Evolutionary conservation across 1,284 basidiomycete genomes (phyloP).

Genomic region (Ceratobasidium sp.): DNA sequence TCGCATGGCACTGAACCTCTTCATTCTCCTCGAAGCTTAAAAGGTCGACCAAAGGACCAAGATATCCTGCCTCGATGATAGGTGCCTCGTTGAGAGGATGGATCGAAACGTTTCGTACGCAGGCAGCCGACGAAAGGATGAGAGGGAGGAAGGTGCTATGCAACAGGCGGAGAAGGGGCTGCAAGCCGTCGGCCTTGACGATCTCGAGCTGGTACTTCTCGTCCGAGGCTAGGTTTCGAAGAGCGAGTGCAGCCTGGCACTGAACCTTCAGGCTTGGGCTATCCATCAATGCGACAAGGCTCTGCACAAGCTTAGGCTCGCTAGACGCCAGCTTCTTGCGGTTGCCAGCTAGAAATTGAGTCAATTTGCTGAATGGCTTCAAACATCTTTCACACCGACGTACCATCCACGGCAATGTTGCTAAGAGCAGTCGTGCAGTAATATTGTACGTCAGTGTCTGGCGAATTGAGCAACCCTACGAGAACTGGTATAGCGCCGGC

Average conservation of each 20-base stretch:
- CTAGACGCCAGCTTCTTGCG: conserved; percentile 95
- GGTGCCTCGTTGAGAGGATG: conserved; percentile 99
- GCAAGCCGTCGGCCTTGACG: conserved; percentile 94
- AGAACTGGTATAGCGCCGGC: conserved; percentile 98
- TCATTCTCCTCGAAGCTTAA: conserved; percentile 99
- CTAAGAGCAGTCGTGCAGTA: conserved; percentile 99
- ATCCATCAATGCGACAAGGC: conserved; percentile 96
- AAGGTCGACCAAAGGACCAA: conserved; percentile 95
- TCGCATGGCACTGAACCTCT: conserved; percentile 99
- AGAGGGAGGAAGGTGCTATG: conserved; percentile 99
- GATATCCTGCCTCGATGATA: conserved; percentile 98
- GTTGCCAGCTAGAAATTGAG: conserved; percentile 70
- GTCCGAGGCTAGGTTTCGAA: conserved; percentile 97
- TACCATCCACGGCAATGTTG: conserved; percentile 97
- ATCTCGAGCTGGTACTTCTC: conserved; percentile 99
- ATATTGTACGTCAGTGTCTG: conserved; percentile 99
- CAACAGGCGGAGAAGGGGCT: conserved; percentile 91
- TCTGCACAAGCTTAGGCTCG: conserved; percentile 95
- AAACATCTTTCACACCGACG: conserved; percentile 49
- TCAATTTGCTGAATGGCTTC: conserved; percentile 15
- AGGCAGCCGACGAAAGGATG: conserved; percentile 97
- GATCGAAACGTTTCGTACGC: conserved; percentile 98
- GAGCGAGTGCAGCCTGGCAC: conserved; percentile 96
- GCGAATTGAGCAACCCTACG: conserved; percentile 93
- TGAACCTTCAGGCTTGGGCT: conserved; percentile 98